Percentiles rank a stretch among this genome's conserved stretches.
Conservation (phyloP, 306 rosid species). For the Urtica urens region DNA sequence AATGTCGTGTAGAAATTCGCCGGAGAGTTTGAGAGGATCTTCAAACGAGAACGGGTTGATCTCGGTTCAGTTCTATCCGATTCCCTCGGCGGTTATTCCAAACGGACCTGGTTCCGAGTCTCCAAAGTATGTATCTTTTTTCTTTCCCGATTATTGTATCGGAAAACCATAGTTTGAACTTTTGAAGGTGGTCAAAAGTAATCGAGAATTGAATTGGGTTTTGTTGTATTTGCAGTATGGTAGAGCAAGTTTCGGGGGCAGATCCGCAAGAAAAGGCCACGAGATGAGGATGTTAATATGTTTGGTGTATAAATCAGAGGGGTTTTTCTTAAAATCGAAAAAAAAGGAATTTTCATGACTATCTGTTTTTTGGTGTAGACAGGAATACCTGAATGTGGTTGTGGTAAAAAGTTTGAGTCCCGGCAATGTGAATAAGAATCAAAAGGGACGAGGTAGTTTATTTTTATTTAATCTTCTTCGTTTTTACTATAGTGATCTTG, state of each 20-base stretch:
- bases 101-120: conserved; percentile 41
- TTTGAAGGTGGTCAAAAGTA: not conserved
- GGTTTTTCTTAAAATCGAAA: no score
- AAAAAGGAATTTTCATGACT: conserved; percentile 18
- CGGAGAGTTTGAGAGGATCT: conserved; percentile 41
- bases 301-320: not conserved
- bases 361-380: no score
- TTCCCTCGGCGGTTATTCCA: conserved; percentile 33
- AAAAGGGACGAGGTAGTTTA: no score
- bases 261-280: conserved; percentile 25
- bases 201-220: not conserved
- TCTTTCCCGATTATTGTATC: not conserved
- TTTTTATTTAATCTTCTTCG: no score
- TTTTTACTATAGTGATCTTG: no score
- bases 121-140: conserved; percentile 43
- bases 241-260: conserved; percentile 43
- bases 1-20: conserved; percentile 44
- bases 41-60: conserved; percentile 33
- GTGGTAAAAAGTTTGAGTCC: no score
- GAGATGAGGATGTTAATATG: conserved; percentile 25
- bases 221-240: conserved; percentile 45
- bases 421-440: no score
- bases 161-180: not conserved
- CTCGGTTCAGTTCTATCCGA: conserved; percentile 40
- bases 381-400: no score